phyloP scores from a whole-genome alignment of 345 rosid genomes.

The Gossypium ekmanianum region DNA sequence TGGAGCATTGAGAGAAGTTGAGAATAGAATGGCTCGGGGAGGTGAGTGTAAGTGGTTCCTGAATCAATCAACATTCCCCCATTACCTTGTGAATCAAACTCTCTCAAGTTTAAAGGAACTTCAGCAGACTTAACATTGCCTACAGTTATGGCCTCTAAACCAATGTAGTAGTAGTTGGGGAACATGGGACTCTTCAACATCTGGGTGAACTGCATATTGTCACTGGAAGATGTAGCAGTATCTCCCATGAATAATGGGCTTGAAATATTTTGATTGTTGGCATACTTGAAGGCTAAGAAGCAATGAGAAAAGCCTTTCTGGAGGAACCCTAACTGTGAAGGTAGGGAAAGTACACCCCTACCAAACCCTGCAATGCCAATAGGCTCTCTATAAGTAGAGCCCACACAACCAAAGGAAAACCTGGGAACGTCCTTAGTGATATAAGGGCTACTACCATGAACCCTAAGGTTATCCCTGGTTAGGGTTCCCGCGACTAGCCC shows the following conservation, averaged over 20 bases:
- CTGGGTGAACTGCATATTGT: conserved; percentile 63
- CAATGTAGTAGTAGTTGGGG: conserved; percentile 71
- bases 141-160: conserved; percentile 55
- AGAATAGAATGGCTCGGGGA: conserved; percentile 66
- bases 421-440: conserved; percentile 41
- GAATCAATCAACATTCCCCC: conserved; percentile 86
- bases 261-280: conserved; percentile 64
- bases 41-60: conserved; percentile 82
- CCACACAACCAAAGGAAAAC: conserved; percentile 66
- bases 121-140: conserved; percentile 35
- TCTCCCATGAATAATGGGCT: conserved; percentile 73
- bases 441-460: conserved; percentile 35
- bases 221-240: conserved; percentile 36
- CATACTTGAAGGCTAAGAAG: conserved; percentile 79
- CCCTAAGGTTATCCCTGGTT: conserved; percentile 57
- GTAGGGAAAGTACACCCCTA: conserved; percentile 67
- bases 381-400: conserved; percentile 67
- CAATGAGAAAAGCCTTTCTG: conserved; percentile 76
- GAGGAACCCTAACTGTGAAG: conserved; percentile 72
- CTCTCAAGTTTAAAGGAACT: conserved; percentile 53
- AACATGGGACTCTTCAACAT: conserved; percentile 56
- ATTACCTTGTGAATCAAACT: conserved; percentile 67
- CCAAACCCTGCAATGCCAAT: conserved; percentile 89
- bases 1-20: conserved; percentile 49
- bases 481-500: conserved; percentile 57